Percentiles rank a stretch among this genome's conserved stretches.
Evolutionary conservation across 2,329 filamentous ascomycete species (phyloP).

Genomic region (Alternaria postmessia): DNA sequence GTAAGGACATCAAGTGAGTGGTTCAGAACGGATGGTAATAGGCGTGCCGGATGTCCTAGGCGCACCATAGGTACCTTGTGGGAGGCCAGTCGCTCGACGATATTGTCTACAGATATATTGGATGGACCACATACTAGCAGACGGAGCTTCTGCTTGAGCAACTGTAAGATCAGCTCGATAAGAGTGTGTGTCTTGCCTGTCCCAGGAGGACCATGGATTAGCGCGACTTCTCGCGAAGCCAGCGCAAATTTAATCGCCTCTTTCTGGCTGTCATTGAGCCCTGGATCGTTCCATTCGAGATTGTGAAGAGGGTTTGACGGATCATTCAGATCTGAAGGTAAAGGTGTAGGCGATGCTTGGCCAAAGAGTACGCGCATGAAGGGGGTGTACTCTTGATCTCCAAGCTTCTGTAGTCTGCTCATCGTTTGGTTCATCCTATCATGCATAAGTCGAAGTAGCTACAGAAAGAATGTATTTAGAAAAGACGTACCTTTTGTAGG

Average conservation of each 20-base stretch:
- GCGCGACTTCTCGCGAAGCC: constrained; percentile 78
- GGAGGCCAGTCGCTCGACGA: constrained; percentile 87
- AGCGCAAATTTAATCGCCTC: constrained; percentile 81
- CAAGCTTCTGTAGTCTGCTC: constrained; percentile 64
- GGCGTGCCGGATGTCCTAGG: constrained; percentile 88
- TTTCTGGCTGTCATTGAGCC: constrained; percentile 68
- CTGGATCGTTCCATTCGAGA: constrained; percentile 64
- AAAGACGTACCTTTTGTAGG: constrained; percentile 64
- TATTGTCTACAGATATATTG: constrained; percentile 98
- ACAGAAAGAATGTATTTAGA: constrained; percentile 15
- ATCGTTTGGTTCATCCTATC: constrained; percentile 70
- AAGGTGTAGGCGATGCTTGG: constrained; percentile 61
- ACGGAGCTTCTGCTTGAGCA: constrained; percentile 75
- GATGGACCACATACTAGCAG: constrained; percentile 95
- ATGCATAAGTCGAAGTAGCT: constrained; percentile 19
- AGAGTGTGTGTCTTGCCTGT: constrained; percentile 97
- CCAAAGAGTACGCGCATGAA: constrained; percentile 70
- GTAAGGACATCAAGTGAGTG: constrained; percentile 93
- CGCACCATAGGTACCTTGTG: constrained; percentile 88
- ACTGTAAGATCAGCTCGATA: constrained; percentile 92
- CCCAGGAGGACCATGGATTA: constrained; percentile 94
- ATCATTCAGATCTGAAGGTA: constrained; percentile 55
- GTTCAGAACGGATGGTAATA: constrained; percentile 85
- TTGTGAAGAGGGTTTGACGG: constrained; percentile 52
- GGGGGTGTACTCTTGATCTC: constrained; percentile 63